Percentiles rank a stretch among this genome's conserved stretches.
Evolutionary conservation across 176 grass and related monocot species (phyloP).

Genomic region (Dactylis glomerata): DNA sequence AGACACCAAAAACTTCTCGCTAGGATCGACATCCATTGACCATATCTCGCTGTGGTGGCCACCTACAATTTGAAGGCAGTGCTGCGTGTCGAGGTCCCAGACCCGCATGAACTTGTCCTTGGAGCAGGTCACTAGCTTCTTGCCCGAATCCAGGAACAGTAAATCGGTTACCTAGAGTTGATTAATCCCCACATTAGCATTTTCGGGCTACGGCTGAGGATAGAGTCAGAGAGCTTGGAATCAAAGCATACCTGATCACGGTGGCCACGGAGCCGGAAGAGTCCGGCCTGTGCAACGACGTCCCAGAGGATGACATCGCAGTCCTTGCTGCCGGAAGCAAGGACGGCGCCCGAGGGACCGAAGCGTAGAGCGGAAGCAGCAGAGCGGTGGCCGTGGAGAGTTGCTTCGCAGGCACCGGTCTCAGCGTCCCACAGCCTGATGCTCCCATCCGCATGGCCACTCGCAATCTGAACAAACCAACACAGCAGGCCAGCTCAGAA

Average conservation of each 20-base stretch:
- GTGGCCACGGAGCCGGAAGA: slow-evolving; percentile 83
- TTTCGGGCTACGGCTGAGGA: background rate
- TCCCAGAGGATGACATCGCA: slow-evolving; percentile 95
- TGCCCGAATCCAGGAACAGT: slow-evolving; percentile 80
- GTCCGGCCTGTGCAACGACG: slow-evolving; percentile 72
- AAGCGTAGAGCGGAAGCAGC: slow-evolving; percentile 72
- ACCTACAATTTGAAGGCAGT: slow-evolving; percentile 86
- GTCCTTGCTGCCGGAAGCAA: slow-evolving; percentile 89
- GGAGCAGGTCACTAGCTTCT: slow-evolving; percentile 90
- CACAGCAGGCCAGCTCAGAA: slow-evolving; percentile 16
- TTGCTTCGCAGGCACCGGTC: slow-evolving; percentile 74
- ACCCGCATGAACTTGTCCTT: slow-evolving; percentile 97
- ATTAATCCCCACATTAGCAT: background rate
- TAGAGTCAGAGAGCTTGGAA: background rate
- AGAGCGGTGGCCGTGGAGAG: slow-evolving; percentile 83
- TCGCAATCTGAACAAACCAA: slow-evolving; percentile 62
- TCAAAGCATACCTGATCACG: slow-evolving; percentile 65
- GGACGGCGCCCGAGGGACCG: slow-evolving; percentile 49
- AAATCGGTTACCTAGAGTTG: slow-evolving; percentile 78
- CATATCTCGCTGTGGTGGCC: slow-evolving; percentile 84
- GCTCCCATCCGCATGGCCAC: slow-evolving; percentile 88
- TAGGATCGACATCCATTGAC: slow-evolving; percentile 79
- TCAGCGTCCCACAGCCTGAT: slow-evolving; percentile 84
- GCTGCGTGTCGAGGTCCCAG: slow-evolving; percentile 93
- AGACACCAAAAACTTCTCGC: slow-evolving; percentile 67